Percentiles rank a stretch among this genome's conserved stretches.
Conservation (phyloP, 257 asterid species). For the Capsicum chinense region DNA sequence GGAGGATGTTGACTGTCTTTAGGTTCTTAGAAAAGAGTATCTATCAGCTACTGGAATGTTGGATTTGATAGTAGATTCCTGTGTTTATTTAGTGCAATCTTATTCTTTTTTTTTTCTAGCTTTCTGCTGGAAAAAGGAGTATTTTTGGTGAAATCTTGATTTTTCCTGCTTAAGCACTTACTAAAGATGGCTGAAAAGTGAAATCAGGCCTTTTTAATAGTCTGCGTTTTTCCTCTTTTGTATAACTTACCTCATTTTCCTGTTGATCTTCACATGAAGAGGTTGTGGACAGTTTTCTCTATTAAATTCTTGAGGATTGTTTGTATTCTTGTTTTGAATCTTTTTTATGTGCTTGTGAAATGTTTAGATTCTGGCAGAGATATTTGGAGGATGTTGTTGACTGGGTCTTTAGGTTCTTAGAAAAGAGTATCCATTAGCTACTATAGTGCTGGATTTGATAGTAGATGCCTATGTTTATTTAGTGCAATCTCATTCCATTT, state of each 20-base stretch:
- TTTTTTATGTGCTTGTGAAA: slow-evolving; percentile 3
- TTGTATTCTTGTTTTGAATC: slow-evolving; percentile 5
- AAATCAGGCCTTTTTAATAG: too few relatives aligned
- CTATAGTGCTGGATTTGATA: neutral
- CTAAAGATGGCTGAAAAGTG: neutral
- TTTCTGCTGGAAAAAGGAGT: neutral
- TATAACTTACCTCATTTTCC: too few relatives aligned
- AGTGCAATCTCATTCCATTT: neutral
- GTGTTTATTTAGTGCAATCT: neutral
- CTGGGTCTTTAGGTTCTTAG: neutral
- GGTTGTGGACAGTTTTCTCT: too few relatives aligned
- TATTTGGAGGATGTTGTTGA: neutral
- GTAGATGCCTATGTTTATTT: neutral
- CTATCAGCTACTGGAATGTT: neutral
- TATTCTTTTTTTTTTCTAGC: neutral
- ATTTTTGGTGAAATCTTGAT: neutral
- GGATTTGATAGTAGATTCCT: neutral
- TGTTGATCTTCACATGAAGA: too few relatives aligned
- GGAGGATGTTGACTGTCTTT: neutral
- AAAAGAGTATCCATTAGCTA: neutral
- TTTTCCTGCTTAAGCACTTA: neutral
- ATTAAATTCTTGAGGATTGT: neutral
- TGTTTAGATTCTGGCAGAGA: neutral
- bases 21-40: neutral
- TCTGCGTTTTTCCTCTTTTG: too few relatives aligned